Base-by-base conservation (phyloP, 306 rosid genomes). In the Fragaria nilgerrensis region DNA sequence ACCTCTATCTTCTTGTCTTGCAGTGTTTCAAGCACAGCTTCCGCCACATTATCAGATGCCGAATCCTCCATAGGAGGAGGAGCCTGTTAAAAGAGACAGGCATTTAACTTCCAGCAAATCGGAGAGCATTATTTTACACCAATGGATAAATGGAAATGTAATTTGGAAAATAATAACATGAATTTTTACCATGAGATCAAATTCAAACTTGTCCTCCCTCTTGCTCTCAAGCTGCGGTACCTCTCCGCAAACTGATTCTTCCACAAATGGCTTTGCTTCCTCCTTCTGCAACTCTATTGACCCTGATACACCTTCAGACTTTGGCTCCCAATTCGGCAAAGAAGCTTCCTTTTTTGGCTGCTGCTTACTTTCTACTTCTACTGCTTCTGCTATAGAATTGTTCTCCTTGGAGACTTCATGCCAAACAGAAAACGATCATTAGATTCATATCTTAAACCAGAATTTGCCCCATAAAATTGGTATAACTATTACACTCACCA, bases 131-230 rank as follows among this genome's bases (percentile, higher is more conserved):
- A 9, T 34, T 15, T 32, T 80, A 62, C 29, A 70, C 49, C 23
- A 76, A 73, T 3, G 29, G 55, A 77, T 85, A 71, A 78, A 73
- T 3, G 29, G 55, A 77, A 86, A 71, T 65, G 53, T 17, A 86
- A 79, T 48, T 49, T 2, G 15, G 29, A 84, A 83, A 45, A 39
- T 3, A 16, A 58, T 63, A 68, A 68, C 70, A 70, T 70, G 61
- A 66, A 76, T 70, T 53, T 89, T 88, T 84, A 92, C 97, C 97
- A 87, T 90, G 83, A 88, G 83, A 84, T 90, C 97, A 71, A 92
- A 85, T 70, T 84, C 83, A 53, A 89, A 85, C 74, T 53, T 86
- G 84, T 83, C 86, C 52, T 61, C 84, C 77, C 79, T 83, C 62
- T 80, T 82, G 65, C 68, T 81, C 20, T 61, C 76, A 66, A 61